Evolutionary conservation across 306 rosid species (phyloP).

Genomic region (Vigna nakashimae): DNA sequence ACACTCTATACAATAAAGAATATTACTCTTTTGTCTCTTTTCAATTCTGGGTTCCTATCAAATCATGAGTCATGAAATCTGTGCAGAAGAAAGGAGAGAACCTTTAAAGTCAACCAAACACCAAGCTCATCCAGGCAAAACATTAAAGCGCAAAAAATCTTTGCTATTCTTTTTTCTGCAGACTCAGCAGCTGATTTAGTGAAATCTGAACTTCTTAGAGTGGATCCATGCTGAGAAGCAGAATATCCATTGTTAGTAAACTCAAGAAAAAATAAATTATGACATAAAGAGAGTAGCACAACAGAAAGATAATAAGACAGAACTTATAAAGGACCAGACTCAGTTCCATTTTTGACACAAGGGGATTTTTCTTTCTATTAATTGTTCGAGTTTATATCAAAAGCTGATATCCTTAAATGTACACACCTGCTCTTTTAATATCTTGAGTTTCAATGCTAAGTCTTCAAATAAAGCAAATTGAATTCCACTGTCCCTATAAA

Average conservation of each 20-base stretch:
- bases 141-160: conserved; percentile 46
- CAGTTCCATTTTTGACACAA: background rate
- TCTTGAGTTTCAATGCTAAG: conserved; percentile 46
- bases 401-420: conserved; percentile 29
- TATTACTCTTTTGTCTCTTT: no score
- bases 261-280: conserved; percentile 39
- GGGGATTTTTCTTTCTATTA: background rate
- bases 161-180: conserved; percentile 54
- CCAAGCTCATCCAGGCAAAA: conserved; percentile 84
- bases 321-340: background rate
- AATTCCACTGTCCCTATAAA: conserved; percentile 47
- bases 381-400: conserved; percentile 10
- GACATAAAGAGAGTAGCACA: conserved; percentile 11
- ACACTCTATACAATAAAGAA: no score
- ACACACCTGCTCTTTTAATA: conserved; percentile 61
- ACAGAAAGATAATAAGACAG: conserved; percentile 3
- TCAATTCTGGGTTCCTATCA: no score
- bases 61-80: conserved; percentile 34
- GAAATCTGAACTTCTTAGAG: conserved; percentile 48
- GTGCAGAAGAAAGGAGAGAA: conserved; percentile 36
- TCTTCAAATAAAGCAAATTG: conserved; percentile 40
- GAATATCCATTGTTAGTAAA: conserved; percentile 45
- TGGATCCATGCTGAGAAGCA: conserved; percentile 61
- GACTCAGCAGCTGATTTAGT: conserved; percentile 50
- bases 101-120: conserved; percentile 80